These are phyloP conservation scores for Brasenia schreberi DNA, from an alignment of 164 flowering plant genomes.

Conservation along the genomic window DNA sequence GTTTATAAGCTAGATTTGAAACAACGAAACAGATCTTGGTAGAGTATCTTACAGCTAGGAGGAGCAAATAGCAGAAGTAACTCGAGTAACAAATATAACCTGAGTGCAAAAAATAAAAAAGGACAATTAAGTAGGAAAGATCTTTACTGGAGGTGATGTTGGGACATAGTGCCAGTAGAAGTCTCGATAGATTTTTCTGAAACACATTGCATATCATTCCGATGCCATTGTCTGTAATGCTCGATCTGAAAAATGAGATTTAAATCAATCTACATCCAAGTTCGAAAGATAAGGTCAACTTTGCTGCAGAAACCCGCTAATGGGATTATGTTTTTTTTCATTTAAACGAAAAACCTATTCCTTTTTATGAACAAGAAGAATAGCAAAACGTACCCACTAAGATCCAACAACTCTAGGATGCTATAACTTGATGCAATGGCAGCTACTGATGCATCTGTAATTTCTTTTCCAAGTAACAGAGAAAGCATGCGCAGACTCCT, in stretches of 20 bases:
- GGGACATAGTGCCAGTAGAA: conserved; percentile 88
- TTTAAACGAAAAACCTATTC: not conserved
- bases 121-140: conserved; percentile 1
- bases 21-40: not conserved
- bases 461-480: conserved; percentile 79
- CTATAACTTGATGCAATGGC: conserved; percentile 80
- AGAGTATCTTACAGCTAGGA: not conserved
- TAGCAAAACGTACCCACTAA: conserved; percentile 69
- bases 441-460: conserved; percentile 97
- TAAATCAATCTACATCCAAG: not conserved
- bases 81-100: not conserved
- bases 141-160: conserved; percentile 83
- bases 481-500: conserved; percentile 93
- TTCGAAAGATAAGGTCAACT: too few relatives aligned
- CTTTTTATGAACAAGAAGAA: not conserved
- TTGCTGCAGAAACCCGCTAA: not conserved
- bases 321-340: not conserved
- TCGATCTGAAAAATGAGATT: conserved; percentile 42
- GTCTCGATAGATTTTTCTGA: conserved; percentile 52
- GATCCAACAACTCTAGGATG: conserved; percentile 72
- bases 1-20: not conserved
- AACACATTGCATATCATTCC: conserved; percentile 95
- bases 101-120: not conserved
- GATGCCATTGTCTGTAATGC: conserved; percentile 90
- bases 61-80: too few relatives aligned